Evolutionary conservation across 192 early-diverging fungal genomes (phyloP), one percentile per base, ranked within the genome.

Genomic region (Rhizophagus prolifer): DNA sequence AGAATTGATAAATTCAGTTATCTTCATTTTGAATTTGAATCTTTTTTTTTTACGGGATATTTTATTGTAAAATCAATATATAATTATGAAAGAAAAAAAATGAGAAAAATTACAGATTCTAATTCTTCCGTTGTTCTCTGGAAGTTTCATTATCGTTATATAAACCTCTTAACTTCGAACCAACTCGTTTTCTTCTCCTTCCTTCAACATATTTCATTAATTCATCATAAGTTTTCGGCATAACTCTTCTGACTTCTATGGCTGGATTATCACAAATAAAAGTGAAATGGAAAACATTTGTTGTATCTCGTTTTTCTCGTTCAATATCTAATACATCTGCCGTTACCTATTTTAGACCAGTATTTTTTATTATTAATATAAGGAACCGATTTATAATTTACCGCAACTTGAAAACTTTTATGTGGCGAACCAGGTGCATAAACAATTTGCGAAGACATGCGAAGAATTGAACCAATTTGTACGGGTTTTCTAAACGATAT

Each of bases 251-350:
- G 16, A 92, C 85, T 46, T 81, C 63, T 12, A 44, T 44, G 12
- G 38, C 67, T 41, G 81, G 25, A 28, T 50, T 26, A 58, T 78
- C 31, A 50, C 71, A 58, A 31, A 31, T 74, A 76, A 98, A 95
- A 38, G 94, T 96, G 71, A 96, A 93, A 83, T 94, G 90, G 72
- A 98, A 98, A 0, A 87, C 87, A 81, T 98, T 96, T 47, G 93
- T 94, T n/a, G 89, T 92, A 54, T 92, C 89, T 0, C 87, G 79
- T 1, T 83, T 83, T 26, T 82, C 86, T 12, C 83, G 83, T 62
- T 82, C 76, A 38, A 93, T 85, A 80, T 95, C 89, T 59, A 93
- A 79, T 14, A 98, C 93, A 82, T 96, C 90, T 2, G 92, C 94
- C 2, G 88, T 84, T 46, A 90, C 92, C 77, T 87, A 80, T 8